Percentiles rank a stretch among this genome's conserved stretches.
Evolutionary conservation across 2,329 filamentous ascomycete species (phyloP).

Genomic region (Colletotrichum sojae): DNA sequence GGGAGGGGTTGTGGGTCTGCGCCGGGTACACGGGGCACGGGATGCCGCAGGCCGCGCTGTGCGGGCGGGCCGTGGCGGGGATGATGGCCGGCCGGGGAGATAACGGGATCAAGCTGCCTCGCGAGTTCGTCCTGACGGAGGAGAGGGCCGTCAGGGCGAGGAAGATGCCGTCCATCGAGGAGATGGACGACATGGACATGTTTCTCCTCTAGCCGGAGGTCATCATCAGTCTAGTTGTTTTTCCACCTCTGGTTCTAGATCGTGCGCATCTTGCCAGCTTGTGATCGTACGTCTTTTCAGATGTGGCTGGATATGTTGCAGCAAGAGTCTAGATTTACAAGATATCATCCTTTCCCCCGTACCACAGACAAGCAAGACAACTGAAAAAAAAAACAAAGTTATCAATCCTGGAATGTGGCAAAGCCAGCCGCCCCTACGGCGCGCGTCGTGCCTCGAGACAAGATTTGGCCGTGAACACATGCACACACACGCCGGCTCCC

Average conservation of each 20-base stretch:
- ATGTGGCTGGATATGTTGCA: too few species aligned
- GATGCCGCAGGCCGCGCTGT: slow-evolving; percentile 80
- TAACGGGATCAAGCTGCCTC: slow-evolving; percentile 57
- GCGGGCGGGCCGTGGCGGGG: slow-evolving; percentile 73
- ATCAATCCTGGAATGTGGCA: neutral
- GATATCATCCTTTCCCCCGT: too few species aligned
- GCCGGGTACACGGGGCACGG: slow-evolving; percentile 82
- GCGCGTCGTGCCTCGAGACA: slow-evolving; percentile 1
- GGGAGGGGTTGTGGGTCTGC: slow-evolving; percentile 71
- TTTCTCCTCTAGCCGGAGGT: slow-evolving; percentile 27
- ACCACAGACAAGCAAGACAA: too few species aligned
- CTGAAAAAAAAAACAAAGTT: neutral
- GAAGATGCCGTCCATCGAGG: slow-evolving; percentile 34
- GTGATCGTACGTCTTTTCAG: too few species aligned
- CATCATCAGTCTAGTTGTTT: neutral
- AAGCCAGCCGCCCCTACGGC: neutral
- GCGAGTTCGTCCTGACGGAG: slow-evolving; percentile 56
- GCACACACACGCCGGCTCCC: neutral
- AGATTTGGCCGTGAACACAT: neutral
- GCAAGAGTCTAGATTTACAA: too few species aligned
- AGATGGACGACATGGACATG: slow-evolving; percentile 41
- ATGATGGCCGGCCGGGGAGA: slow-evolving; percentile 65
- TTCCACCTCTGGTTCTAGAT: neutral
- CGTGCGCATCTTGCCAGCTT: too few species aligned
- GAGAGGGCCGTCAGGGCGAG: slow-evolving; percentile 46